Base-by-base conservation (phyloP, 495 filamentous ascomycete species). In the Tuber umbilicatum region DNA sequence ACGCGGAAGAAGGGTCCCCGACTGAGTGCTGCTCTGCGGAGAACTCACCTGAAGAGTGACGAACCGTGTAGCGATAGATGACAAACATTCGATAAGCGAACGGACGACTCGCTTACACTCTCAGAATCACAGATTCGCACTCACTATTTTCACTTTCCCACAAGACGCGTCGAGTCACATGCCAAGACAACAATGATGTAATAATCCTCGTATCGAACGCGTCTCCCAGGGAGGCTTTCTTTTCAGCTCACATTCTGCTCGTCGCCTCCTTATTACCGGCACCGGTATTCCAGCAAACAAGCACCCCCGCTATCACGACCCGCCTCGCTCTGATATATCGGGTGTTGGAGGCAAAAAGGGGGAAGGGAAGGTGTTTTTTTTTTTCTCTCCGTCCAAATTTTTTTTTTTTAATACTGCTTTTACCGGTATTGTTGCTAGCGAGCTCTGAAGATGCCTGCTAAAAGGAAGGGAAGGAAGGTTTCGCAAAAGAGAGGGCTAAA, bases 121-220 rank as follows among this genome's bases (percentile, higher is more conserved):
- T 3, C n/a, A 31, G 55, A 16, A 31, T 64, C 55, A 64, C 55
- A 14, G 3, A 64, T 64, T 64, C 12, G 55, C 55, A 64, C 55
- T 64, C 55, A 31, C 55, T 5, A 31, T 31, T 64, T 27, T 64
- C 27, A 31, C 55, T 31, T 5, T 5, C 27, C 55, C 10, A 31
- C 55, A 3, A 27, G 6, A 64, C 55, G 55, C 55, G 55, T 64
- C 55, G 0, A 64, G n/a, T 14, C 55, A 31, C 27, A 0, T 64
- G 55, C 55, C 55, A 64, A 64, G 55, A 64, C n/a, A 31, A 31
- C 23, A 64, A 64, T 64, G 55, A 64, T n/a, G 55, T 64, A n/a
- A 31, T 31, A 17, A 64, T 9, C 50, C 55, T 31, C 12, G n/a
- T 64, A 31, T 64, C 55, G 55, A 64, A 64, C 55, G 55, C 55